Evolutionary conservation across 768 basidiomycete species (phyloP), one percentile per base, ranked within the genome.

Genomic region (Terana coerulea): DNA sequence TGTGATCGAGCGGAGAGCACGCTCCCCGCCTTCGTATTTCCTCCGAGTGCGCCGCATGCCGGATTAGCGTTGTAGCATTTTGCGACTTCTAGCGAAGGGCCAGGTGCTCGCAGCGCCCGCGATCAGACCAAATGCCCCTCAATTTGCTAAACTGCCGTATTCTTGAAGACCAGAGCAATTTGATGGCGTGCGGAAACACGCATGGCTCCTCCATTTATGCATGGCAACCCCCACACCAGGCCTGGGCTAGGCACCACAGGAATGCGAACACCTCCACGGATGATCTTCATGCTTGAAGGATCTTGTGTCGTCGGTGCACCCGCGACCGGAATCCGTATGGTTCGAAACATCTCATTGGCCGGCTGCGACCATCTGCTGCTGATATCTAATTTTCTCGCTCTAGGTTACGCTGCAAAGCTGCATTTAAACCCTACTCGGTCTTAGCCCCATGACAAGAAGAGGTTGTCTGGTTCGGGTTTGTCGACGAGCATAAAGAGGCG

Each of bases 401-500:
- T 39, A 39, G 34, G 34, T 26, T 6, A 10, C 15, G 19, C 17
- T 30, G 14, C 47, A 26, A 25, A 7, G 39, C 26, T 34, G 44
- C 24, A 37, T 30, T 21, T 35, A 28, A 39, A 8, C 12, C n/a
- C n/a, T n/a, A n/a, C n/a, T 25, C 43, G 11, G 14, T 17, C 36
- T 8, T 6, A 28, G 21, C 15, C 45, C 22, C 43, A 52, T 46
- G 51, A 48, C 43, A 48, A 7, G 17, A 31, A 21, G 29, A 1
- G 26, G 29, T 22, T 28, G 15, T 41, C 28, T 11, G 19, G 21
- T 15, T n/a, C 4, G 15, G 10, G 5, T 47, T 8, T 5, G 7
- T 15, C 11, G 26, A 8, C 24, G 34, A 51, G 30, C 22, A 51
- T 51, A 51, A 53, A 53, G 42, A 40, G 39, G 46, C 45, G 22